Conservation (phyloP, 805 yeast species). For the Candida andamanensis region DNA sequence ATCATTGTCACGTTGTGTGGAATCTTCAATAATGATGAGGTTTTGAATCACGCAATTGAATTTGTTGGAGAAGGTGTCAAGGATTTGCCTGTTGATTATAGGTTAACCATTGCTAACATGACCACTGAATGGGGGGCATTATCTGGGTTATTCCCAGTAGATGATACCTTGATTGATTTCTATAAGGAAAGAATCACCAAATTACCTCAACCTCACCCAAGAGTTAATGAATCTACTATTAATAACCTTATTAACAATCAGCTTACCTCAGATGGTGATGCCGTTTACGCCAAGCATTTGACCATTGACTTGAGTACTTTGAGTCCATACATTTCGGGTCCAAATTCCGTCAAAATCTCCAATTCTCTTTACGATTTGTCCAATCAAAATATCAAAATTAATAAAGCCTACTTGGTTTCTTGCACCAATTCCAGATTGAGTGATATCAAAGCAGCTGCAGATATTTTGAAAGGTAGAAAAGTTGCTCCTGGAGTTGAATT, state of each 20-base stretch:
- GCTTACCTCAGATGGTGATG: conserved; percentile 62
- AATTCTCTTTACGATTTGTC: conserved; percentile 74
- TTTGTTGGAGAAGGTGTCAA: conserved; percentile 79
- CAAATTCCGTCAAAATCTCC: conserved; percentile 92
- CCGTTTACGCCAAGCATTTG: conserved; percentile 84
- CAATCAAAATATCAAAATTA: conserved; percentile 64
- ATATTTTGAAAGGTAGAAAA: conserved; percentile 73
- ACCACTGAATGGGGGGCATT: conserved; percentile 99
- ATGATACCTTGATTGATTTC: conserved; percentile 69
- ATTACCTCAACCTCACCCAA: conserved; percentile 73
- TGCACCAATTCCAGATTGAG: conserved; percentile 94
- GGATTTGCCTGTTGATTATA: conserved; percentile 68
- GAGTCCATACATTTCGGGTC: conserved; percentile 91
- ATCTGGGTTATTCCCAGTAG: conserved; percentile 97
- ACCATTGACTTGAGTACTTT: conserved; percentile 73
- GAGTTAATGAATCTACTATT: conserved; percentile 64
- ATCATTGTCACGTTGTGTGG: conserved; percentile 97
- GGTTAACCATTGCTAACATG: conserved; percentile 94
- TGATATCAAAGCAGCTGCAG: conserved; percentile 93
- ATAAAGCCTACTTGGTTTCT: conserved; percentile 96
- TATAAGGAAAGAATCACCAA: conserved; percentile 58
- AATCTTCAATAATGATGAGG: conserved; percentile 85
- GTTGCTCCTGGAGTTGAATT: conserved; percentile 89
- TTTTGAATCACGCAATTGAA: conserved; percentile 88
- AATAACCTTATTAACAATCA: conserved; percentile 43